These are phyloP conservation scores for Corrigiola litoralis DNA, from an alignment of 179 eudicot species.

Conservation along the genomic window DNA sequence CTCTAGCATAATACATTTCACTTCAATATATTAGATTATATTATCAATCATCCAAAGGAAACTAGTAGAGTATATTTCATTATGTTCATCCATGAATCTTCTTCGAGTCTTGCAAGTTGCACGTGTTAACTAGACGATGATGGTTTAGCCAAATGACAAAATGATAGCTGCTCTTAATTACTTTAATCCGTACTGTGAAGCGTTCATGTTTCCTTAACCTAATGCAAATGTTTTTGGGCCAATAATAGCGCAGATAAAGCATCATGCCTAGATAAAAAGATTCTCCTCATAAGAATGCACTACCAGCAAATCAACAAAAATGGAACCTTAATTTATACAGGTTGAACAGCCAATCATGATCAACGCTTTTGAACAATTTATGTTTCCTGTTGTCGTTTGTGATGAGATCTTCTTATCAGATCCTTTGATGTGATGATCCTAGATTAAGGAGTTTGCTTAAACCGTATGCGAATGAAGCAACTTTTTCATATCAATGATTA, in stretches of 20 bases:
- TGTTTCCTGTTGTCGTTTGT: conserved; percentile 5
- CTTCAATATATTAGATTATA: too few species aligned
- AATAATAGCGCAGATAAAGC: conserved; percentile 11
- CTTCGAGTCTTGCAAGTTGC: neutral
- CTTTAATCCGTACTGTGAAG: neutral
- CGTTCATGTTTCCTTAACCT: conserved; percentile 24
- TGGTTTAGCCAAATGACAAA: neutral
- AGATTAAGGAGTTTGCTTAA: conserved; percentile 8
- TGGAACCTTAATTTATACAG: conserved; percentile 2
- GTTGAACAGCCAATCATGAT: conserved; percentile 3
- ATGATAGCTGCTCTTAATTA: neutral
- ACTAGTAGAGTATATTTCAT: too few species aligned
- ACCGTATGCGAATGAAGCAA: conserved; percentile 1
- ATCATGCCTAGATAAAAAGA: conserved; percentile 1
- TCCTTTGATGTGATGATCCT: conserved; percentile 6
- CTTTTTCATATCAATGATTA: conserved; percentile 3
- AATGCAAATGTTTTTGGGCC: conserved; percentile 25
- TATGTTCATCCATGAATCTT: neutral
- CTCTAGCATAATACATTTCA: neutral
- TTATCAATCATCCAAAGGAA: too few species aligned
- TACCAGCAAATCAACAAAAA: neutral
- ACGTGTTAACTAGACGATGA: neutral
- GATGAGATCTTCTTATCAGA: neutral
- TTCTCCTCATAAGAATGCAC: neutral
- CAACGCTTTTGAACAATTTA: neutral